A percentile compares a stretch with the other conserved stretches of the same genome.
phyloP scores from a whole-genome alignment of 2,329 filamentous ascomycete species.

The Aureobasidium sp. region DNA sequence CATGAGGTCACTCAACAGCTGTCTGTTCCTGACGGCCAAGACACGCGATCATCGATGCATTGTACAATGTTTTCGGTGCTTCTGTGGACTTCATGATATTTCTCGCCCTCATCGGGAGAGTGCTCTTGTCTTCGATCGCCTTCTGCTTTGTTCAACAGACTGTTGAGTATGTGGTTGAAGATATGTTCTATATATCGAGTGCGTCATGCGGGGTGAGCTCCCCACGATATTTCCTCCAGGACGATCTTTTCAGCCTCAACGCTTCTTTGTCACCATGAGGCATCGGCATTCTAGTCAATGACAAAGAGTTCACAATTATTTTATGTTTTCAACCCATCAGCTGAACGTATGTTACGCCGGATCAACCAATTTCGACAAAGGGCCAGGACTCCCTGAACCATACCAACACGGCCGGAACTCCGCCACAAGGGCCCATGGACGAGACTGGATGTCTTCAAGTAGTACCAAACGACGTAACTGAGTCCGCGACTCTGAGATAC shows the following conservation, averaged over 20 bases:
- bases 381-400: no score
- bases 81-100: neutral
- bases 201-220: conserved; percentile 4
- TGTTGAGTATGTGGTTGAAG: neutral
- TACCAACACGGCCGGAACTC: neutral
- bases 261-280: neutral
- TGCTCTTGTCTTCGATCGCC: neutral
- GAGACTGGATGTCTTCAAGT: neutral
- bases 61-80: neutral
- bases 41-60: conserved; percentile 6
- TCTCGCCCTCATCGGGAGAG: neutral
- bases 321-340: neutral
- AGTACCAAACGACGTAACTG: neutral
- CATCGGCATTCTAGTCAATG: neutral
- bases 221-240: neutral
- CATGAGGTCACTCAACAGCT: neutral
- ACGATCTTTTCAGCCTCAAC: neutral
- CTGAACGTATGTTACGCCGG: neutral
- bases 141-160: neutral
- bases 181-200: neutral
- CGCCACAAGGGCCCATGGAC: neutral
- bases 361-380: neutral
- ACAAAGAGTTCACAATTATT: neutral
- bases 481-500: no score
- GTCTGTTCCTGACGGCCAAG: conserved; percentile 13